phyloP scores from a whole-genome alignment of 257 asterid genomes.

The Primulina eburnea region DNA sequence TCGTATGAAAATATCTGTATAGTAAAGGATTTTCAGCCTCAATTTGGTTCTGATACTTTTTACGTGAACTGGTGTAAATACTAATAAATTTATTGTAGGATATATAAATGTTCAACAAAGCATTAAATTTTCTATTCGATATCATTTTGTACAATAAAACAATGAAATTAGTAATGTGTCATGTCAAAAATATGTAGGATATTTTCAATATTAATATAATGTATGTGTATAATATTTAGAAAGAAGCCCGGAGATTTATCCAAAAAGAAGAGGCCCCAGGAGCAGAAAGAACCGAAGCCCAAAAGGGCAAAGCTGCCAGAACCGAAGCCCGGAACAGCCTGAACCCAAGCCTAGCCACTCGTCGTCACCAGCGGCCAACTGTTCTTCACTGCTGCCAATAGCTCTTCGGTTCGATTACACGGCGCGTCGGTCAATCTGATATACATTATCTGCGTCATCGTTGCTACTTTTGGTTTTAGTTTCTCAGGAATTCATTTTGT shows the following conservation, averaged over 20 bases:
- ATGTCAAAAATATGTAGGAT: too few species aligned
- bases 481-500: slow-evolving; percentile 15
- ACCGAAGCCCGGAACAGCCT: background rate
- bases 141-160: too few species aligned
- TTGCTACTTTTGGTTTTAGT: background rate
- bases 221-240: too few species aligned
- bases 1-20: background rate
- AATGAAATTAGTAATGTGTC: too few species aligned
- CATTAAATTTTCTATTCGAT: too few species aligned
- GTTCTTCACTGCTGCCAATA: background rate
- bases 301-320: background rate
- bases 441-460: background rate
- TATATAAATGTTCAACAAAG: too few species aligned
- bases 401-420: background rate
- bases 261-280: too few species aligned
- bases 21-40: background rate
- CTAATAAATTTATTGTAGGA: too few species aligned
- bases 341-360: background rate
- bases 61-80: too few species aligned
- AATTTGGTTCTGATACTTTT: background rate
- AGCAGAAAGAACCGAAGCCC: background rate
- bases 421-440: background rate
- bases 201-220: too few species aligned
- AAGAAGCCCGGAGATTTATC: too few species aligned
- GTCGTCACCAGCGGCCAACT: background rate